Conservation (phyloP, 176 grass and related monocot species). For the Eragrostis nindensis region DNA sequence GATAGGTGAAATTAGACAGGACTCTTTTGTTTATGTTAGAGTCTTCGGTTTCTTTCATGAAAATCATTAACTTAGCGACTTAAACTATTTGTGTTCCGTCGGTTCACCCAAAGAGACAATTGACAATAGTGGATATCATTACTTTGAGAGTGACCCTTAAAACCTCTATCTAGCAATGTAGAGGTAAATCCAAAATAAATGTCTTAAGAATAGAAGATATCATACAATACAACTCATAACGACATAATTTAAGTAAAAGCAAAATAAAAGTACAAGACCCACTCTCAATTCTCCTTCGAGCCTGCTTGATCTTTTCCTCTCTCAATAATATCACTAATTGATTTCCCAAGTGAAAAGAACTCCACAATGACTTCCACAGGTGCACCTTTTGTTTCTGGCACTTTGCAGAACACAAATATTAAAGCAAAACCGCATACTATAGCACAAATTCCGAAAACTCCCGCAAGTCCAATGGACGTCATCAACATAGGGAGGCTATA, state of each 20-base stretch:
- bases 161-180: no score
- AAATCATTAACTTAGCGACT: not conserved
- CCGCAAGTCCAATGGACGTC: slow-evolving; percentile 49
- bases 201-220: not conserved
- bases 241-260: not conserved
- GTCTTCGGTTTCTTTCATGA: no score
- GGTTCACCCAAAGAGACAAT: not conserved
- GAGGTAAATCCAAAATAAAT: no score
- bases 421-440: slow-evolving; percentile 49
- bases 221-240: no score
- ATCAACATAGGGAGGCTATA: slow-evolving; percentile 66
- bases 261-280: not conserved
- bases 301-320: not conserved
- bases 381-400: slow-evolving; percentile 66
- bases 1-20: not conserved
- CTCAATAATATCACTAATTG: not conserved
- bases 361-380: slow-evolving; percentile 64
- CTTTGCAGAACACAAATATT: slow-evolving; percentile 54
- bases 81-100: not conserved
- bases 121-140: not conserved
- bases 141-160: not conserved
- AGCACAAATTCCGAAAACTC: slow-evolving; percentile 62
- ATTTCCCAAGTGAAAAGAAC: slow-evolving; percentile 59
- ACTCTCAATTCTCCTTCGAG: not conserved
- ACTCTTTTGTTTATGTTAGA: no score